Evolutionary conservation across 257 asterid species (phyloP), one percentile per base, ranked within the genome.

Genomic region (Gentiana macrophylla): DNA sequence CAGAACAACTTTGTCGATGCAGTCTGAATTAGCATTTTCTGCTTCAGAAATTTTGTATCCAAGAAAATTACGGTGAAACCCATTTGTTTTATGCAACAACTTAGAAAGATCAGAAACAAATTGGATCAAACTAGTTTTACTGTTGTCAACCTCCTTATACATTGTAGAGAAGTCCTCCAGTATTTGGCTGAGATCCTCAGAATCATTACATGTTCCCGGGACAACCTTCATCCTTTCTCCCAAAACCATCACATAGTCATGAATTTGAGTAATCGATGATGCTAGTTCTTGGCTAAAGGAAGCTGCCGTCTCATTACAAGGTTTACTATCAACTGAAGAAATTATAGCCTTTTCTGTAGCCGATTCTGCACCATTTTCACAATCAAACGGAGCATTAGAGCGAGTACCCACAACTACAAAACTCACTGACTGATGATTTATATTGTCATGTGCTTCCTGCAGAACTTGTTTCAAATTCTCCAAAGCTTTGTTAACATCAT

Each of bases 1-100:
- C 48, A 91, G 76, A 35, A 86, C 95, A 56, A 87, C 82, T 77
- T 91, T 91, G 78, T 91, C 96, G 33, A 91, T 84, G 63, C 94
- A 91, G 65, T 91, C 93, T 50, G 84, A 77, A 50, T 73, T 77
- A 55, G 81, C 79, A 37, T 77, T 75, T 77, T 91, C 98, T 36
- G 77, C 71, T 72, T 77, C 95, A 67, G 86, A 73, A 57, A 79
- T 70, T 74, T 74, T 82, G 54, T 79, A 82, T 49, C 95, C 92
- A 59, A 80, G 76, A 60, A 87, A 69, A 69, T 71, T 83, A 70
- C 83, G 81, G 63, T 77, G 94, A 60, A 88, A 79, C 68, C 79
- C 84, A 56, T 89, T 81, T 47, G 88, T 92, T 68, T 72, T 72
- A 61, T 72, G 64, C 53, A 92, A 62, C 38, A 88, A 84, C 64